These are phyloP conservation scores for Talaromyces stipitatus DNA, from an alignment of 495 filamentous ascomycete genomes.

Conservation along the genomic window DNA sequence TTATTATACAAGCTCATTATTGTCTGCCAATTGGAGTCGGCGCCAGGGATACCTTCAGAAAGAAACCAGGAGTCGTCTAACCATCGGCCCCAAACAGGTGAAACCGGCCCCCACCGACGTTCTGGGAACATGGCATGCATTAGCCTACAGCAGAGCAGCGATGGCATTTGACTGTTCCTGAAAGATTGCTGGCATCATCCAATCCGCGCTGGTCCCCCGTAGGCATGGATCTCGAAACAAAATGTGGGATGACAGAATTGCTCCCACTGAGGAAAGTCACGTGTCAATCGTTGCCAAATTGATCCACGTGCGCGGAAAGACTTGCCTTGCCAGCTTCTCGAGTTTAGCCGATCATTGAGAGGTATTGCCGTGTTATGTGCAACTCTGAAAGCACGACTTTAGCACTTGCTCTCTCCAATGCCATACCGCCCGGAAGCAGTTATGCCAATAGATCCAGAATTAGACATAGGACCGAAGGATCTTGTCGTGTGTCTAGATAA, in stretches of 20 bases:
- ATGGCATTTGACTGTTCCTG: not conserved
- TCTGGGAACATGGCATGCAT: not conserved
- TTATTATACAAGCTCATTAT: not conserved
- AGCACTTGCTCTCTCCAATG: not conserved
- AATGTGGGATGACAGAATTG: not conserved
- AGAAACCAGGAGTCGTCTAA: not conserved
- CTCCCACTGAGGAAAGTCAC: not conserved
- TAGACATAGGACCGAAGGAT: not conserved
- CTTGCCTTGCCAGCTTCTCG: not conserved
- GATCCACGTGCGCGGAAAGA: not conserved
- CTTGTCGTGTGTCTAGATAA: not conserved
- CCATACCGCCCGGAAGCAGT: not conserved
- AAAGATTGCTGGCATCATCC: not conserved
- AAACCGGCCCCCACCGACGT: not conserved
- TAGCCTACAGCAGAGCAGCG: not conserved
- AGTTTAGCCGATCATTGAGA: not conserved
- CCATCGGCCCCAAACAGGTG: not conserved
- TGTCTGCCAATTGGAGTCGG: not conserved
- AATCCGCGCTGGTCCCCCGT: not conserved
- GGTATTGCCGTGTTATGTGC: not conserved
- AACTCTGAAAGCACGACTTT: not conserved
- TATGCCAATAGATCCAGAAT: not conserved
- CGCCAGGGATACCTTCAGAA: not conserved
- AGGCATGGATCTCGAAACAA: not conserved
- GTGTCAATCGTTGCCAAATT: not conserved